Percentiles rank a stretch among this genome's conserved stretches.
Evolutionary conservation across 2,329 filamentous ascomycete genomes (phyloP).

Genomic region (Thelonectria blattea): DNA sequence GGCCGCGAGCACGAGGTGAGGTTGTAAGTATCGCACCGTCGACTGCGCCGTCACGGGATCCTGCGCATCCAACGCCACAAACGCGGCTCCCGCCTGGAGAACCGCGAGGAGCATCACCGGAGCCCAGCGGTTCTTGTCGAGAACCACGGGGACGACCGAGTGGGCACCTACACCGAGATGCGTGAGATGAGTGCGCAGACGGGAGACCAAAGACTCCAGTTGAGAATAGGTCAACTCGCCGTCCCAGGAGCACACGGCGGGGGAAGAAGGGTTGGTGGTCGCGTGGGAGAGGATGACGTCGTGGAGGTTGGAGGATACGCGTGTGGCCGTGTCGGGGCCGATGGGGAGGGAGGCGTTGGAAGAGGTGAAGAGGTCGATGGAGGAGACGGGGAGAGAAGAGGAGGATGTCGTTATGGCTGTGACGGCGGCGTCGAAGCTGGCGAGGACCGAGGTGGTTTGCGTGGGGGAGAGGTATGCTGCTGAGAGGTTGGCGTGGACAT

Average conservation of each 20-base stretch:
- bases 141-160: constrained; percentile 67
- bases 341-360: constrained; percentile 61
- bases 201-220: constrained; percentile 46
- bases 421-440: constrained; percentile 60
- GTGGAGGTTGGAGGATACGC: constrained; percentile 51
- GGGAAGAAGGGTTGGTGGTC: constrained; percentile 45
- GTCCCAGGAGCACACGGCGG: constrained; percentile 53
- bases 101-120: constrained; percentile 74
- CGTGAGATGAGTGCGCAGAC: constrained; percentile 53
- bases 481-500: constrained; percentile 51
- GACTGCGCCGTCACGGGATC: constrained; percentile 50
- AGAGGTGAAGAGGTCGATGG: constrained; percentile 61
- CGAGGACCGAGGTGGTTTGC: constrained; percentile 56
- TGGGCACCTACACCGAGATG: constrained; percentile 57
- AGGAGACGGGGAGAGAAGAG: constrained; percentile 49
- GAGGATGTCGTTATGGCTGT: constrained; percentile 50
- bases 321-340: constrained; percentile 51
- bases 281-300: constrained; percentile 52
- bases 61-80: constrained; percentile 56
- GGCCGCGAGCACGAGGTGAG: constrained; percentile 52
- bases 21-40: constrained; percentile 51
- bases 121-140: constrained; percentile 73
- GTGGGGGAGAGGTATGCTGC: constrained; percentile 50
- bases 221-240: constrained; percentile 51
- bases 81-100: constrained; percentile 63